These are phyloP conservation scores for Gremmenia infestans DNA, from an alignment of 2,329 filamentous ascomycete species.

Conservation along the genomic window DNA sequence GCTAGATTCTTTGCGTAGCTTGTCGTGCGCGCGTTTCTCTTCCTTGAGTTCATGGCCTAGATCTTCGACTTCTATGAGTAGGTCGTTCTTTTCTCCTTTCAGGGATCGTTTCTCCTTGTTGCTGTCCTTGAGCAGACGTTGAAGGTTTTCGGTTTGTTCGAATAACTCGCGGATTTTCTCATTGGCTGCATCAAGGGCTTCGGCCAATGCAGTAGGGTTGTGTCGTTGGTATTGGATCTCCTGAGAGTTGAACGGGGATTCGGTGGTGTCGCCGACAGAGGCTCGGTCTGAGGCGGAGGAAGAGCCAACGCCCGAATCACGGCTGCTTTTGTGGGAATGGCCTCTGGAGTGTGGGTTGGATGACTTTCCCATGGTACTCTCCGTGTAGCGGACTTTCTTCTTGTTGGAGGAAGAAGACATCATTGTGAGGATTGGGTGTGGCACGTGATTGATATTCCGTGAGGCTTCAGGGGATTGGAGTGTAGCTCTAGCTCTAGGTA, in stretches of 20 bases:
- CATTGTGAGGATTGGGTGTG: slow-evolving; percentile 7
- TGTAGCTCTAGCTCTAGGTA: neutral
- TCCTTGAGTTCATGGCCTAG: slow-evolving; percentile 8
- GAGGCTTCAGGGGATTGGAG: neutral
- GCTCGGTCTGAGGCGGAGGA: slow-evolving; percentile 22
- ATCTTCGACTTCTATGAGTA: slow-evolving; percentile 6
- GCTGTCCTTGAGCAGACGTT: slow-evolving; percentile 16
- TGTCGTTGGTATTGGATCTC: slow-evolving; percentile 20
- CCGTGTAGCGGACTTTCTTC: slow-evolving; percentile 25
- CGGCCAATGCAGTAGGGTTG: slow-evolving; percentile 17
- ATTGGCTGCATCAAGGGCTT: slow-evolving; percentile 25
- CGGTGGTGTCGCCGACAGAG: slow-evolving; percentile 18
- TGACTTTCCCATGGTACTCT: slow-evolving; percentile 17
- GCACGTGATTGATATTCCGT: neutral
- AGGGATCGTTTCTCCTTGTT: slow-evolving; percentile 22
- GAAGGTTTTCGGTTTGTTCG: slow-evolving; percentile 6
- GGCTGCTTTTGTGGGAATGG: slow-evolving; percentile 15
- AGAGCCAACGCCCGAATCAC: slow-evolving; percentile 24
- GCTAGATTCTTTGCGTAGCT: slow-evolving; percentile 1
- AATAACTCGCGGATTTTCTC: slow-evolving; percentile 17
- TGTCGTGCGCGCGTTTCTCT: slow-evolving; percentile 6
- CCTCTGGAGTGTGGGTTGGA: neutral
- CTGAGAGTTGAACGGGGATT: slow-evolving; percentile 11
- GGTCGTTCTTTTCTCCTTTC: slow-evolving; percentile 16
- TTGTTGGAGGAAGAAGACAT: slow-evolving; percentile 22